Base-by-base conservation (phyloP, 2,329 filamentous ascomycete species). In the Aureobasidium sp. region DNA sequence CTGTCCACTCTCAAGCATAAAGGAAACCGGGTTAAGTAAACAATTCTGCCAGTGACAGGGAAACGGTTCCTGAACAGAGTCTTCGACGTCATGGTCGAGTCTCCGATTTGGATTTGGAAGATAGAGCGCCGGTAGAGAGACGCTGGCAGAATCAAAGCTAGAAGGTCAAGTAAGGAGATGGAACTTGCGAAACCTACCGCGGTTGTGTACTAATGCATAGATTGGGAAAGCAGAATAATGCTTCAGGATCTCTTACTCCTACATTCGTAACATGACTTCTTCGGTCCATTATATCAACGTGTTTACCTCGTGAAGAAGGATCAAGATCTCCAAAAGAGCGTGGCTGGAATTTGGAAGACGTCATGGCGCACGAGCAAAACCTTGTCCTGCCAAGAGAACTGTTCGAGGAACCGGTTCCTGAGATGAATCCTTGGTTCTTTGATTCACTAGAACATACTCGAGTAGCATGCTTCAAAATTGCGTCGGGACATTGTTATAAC, bases 71-170 rank as follows among this genome's bases (percentile, higher is more conserved):
- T 48, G 32, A 58, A 34, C 17, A 58, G 32, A 58, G 55, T 37
- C 55, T 48, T 58, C 42, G 55, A 58, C 55, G 55, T 58, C 55
- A 58, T 58, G 12, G 4, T 39, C 27, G 26, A 48, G n/a, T 29
- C 10, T 29, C 41, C 53, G n/a, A 36, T 26, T 57, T 7, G 39
- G 36, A 29, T n/a, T 57, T 4, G 8, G 8, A 20, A n/a, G 9
- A 36, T 8, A 10, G 6, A 34, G 32, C 32, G 29, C 44, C 23
- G 15, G 23, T 26, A 13, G 15, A 37, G 17, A 42, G 5, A 9
- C 15, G 37, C 52, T 32, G 6, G 23, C 32, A 23, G 50, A 12
- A 3, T 20, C 36, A 23, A 41, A 13, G 26, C 5, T 10, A n/a
- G 23, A n/a, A 7, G 15, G 10, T n/a, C 15, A 10, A 37, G 39